Base-by-base conservation (phyloP, 257 asterid species). In the Craterostigma plantagineum region DNA sequence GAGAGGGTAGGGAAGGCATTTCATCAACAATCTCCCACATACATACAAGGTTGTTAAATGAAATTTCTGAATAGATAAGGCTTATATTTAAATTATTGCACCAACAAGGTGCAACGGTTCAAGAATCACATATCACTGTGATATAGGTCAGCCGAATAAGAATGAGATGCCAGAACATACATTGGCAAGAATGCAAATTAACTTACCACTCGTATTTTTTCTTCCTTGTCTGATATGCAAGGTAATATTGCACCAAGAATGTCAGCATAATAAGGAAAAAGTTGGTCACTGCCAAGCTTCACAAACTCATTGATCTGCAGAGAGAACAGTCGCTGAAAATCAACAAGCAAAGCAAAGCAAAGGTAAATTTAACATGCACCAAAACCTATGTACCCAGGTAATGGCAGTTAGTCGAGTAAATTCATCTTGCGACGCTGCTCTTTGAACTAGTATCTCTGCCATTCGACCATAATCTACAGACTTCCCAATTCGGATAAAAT, bases 381-480 rank as follows among this genome's bases (percentile, higher is more conserved):
- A 38, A 42, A 40, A n/a, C n/a, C n/a, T n/a, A n/a, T 78, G 54
- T 71, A 84, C 99, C 99, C 99, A 91, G 43, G 90, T 91, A 54
- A 91, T 77, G 54, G 99, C 91, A 52, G 99, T 91, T 68, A 84
- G 52, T 45, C 93, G 73, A 56, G 99, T 91, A 67, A 84, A 91
- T 63, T 84, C 99, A 73, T 91, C 96, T 50, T 68, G 62, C 14
- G 96, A 75, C 65, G 85, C 77, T 45, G 96, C 99, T 61, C 99
- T 77, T 56, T 91, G 93, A 34, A 91, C 94, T 67, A 91, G 61
- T 62, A 91, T 91, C 70, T 91, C 99, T 51, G 96, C 91, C 99
- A 91, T 91, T 63, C 96, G 94, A 58, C 99, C 96, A 67, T 91
- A 91, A 80, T 91, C 99, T 75, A 91, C 99, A 66, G 96, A 91